Evolutionary conservation across 2,329 filamentous ascomycete species (phyloP).

Genomic region (Epichloe brachyelytri): DNA sequence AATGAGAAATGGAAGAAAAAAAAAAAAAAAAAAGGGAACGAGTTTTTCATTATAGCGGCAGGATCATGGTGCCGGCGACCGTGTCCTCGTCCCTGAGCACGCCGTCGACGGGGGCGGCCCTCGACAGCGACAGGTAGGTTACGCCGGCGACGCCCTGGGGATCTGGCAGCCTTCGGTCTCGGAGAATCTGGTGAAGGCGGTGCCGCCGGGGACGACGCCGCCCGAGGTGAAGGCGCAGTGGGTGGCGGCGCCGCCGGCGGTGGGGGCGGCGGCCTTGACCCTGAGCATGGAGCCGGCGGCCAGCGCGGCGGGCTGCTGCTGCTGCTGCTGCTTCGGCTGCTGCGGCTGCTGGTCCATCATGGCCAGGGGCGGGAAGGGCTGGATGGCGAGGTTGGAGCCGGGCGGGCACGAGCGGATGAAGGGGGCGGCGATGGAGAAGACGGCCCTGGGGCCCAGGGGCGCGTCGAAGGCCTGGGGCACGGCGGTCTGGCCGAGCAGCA

Average conservation of each 20-base stretch:
- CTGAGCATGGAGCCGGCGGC: slow-evolving; percentile 17
- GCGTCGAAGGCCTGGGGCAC: slow-evolving; percentile 60
- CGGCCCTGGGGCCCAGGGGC: slow-evolving; percentile 51
- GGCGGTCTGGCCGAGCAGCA: slow-evolving; percentile 41
- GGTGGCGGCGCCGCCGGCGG: slow-evolving; percentile 31
- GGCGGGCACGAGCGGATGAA: slow-evolving; percentile 61
- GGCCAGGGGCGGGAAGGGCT: slow-evolving; percentile 45
- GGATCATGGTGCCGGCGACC: slow-evolving; percentile 50
- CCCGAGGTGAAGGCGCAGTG: slow-evolving; percentile 58
- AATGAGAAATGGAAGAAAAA: too few relatives aligned
- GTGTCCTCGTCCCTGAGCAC: slow-evolving; percentile 48
- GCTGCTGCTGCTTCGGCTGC: slow-evolving; percentile 18
- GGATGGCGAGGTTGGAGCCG: slow-evolving; percentile 50
- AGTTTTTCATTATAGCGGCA: slow-evolving; percentile 25
- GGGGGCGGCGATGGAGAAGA: slow-evolving; percentile 60
- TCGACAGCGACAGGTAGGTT: slow-evolving; percentile 56
- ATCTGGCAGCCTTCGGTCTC: slow-evolving; percentile 41
- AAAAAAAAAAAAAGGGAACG: not conserved
- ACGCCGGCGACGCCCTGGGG: slow-evolving; percentile 48
- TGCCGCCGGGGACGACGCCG: slow-evolving; percentile 40
- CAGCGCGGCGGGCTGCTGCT: slow-evolving; percentile 23
- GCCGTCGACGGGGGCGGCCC: slow-evolving; percentile 33
- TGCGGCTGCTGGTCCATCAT: slow-evolving; percentile 19
- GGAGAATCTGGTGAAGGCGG: slow-evolving; percentile 45
- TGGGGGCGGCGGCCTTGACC: slow-evolving; percentile 33